Percentiles rank a stretch among this genome's conserved stretches.
Evolutionary conservation across 2,329 filamentous ascomycete genomes (phyloP).

Genomic region (Mycosphaerelloides madeirae): DNA sequence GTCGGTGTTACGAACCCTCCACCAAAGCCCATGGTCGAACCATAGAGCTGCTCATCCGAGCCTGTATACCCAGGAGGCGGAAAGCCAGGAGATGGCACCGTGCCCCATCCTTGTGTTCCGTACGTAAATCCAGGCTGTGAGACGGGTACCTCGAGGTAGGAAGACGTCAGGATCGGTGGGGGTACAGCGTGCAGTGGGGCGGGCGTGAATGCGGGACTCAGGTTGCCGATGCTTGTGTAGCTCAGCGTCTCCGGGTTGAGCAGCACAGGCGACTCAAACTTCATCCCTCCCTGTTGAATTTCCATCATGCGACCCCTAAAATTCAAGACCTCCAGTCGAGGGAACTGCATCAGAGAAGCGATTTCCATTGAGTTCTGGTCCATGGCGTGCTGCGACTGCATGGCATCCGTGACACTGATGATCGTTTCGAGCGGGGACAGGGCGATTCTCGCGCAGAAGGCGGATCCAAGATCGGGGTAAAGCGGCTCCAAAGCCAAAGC

Average conservation of each 20-base stretch:
- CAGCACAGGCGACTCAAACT: slow-evolving; percentile 10
- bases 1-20: slow-evolving; percentile 34
- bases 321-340: slow-evolving; percentile 38
- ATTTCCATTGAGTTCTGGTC: slow-evolving; percentile 41
- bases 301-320: slow-evolving; percentile 36
- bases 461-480: slow-evolving; percentile 84
- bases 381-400: slow-evolving; percentile 48
- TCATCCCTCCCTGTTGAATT: slow-evolving; percentile 9
- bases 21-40: slow-evolving; percentile 23
- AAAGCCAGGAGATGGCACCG: slow-evolving; percentile 32
- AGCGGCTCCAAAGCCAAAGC: slow-evolving; percentile 83
- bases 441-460: slow-evolving; percentile 67
- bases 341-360: slow-evolving; percentile 44
- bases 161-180: slow-evolving; percentile 26
- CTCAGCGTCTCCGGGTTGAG: slow-evolving; percentile 19
- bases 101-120: slow-evolving; percentile 30
- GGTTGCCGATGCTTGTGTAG: slow-evolving; percentile 37
- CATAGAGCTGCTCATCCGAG: slow-evolving; percentile 39
- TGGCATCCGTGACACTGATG: slow-evolving; percentile 65
- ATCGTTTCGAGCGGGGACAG: slow-evolving; percentile 83
- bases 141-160: slow-evolving; percentile 43
- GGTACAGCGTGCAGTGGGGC: slow-evolving; percentile 37
- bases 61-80: slow-evolving; percentile 31
- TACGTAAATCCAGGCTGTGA: slow-evolving; percentile 27
- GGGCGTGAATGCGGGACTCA: slow-evolving; percentile 49